These are phyloP conservation scores for Berkeleyomyces basicola DNA, from an alignment of 2,329 filamentous ascomycete species.

Conservation along the genomic window DNA sequence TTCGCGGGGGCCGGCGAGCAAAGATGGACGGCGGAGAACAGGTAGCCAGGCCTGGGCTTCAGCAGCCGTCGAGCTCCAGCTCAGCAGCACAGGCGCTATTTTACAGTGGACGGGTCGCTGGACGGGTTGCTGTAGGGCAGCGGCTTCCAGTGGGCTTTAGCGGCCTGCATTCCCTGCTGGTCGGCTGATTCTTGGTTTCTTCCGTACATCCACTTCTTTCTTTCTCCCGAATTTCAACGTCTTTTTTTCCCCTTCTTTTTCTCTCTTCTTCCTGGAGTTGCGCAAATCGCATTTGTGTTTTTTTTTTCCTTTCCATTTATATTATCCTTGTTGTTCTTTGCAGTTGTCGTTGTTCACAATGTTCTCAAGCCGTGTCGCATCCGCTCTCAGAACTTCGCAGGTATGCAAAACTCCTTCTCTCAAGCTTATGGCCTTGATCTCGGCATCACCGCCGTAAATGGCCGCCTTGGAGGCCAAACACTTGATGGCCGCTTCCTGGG, in stretches of 20 bases:
- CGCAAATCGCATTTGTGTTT: conserved; percentile 14
- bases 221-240: conserved; percentile 11
- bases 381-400: conserved; percentile 12
- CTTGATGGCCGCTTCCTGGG: not conserved
- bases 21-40: too few relatives aligned
- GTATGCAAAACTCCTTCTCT: not conserved
- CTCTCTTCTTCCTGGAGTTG: conserved; percentile 8
- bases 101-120: too few relatives aligned
- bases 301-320: conserved; percentile 1
- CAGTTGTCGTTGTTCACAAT: conserved; percentile 13
- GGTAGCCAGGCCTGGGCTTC: too few relatives aligned
- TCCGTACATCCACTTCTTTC: conserved; percentile 13
- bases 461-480: not conserved
- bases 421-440: not conserved
- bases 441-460: not conserved
- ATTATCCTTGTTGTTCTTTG: conserved; percentile 11
- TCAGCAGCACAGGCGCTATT: too few relatives aligned
- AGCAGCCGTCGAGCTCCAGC: too few relatives aligned
- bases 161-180: too few relatives aligned
- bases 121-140: too few relatives aligned
- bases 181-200: not conserved
- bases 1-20: too few relatives aligned
- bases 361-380: conserved; percentile 14
- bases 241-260: conserved; percentile 5
- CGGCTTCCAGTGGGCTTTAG: too few relatives aligned